Percentiles rank a stretch among this genome's conserved stretches.
phyloP scores from a whole-genome alignment of 805 yeast species.

The Yarrowia keelungensis region DNA sequence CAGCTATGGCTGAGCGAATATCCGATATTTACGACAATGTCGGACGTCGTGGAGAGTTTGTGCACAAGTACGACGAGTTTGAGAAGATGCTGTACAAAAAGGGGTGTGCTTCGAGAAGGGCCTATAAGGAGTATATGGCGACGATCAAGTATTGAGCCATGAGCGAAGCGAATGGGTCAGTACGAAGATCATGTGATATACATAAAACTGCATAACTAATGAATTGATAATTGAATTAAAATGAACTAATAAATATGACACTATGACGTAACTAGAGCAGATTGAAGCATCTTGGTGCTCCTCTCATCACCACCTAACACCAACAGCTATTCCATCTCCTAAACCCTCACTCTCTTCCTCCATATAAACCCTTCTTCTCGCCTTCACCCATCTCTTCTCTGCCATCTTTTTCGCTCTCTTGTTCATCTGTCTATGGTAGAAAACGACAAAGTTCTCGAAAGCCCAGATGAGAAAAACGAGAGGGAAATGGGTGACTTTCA shows the following conservation, averaged over 20 bases:
- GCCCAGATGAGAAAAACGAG: conserved; percentile 17
- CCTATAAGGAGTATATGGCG: conserved; percentile 34
- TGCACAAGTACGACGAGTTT: conserved; percentile 36
- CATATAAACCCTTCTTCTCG: conserved; percentile 2
- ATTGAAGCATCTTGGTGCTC: not conserved
- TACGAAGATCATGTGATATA: too few species aligned
- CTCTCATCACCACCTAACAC: conserved; percentile 1
- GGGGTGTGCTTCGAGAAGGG: conserved; percentile 6
- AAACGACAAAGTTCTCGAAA: conserved; percentile 16
- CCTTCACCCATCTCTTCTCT: not conserved
- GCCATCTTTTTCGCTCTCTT: conserved; percentile 3
- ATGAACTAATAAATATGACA: not conserved
- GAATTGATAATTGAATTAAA: not conserved
- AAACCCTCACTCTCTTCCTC: not conserved
- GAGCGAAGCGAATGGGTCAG: too few species aligned
- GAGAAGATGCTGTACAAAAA: conserved; percentile 17
- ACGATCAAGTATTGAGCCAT: conserved; percentile 1
- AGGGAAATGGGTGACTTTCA: conserved; percentile 9
- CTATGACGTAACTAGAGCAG: too few species aligned
- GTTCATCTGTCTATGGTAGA: conserved; percentile 8
- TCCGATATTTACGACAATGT: conserved; percentile 20
- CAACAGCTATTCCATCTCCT: conserved; percentile 13
- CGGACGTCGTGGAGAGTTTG: conserved; percentile 18
- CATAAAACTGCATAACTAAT: not conserved
- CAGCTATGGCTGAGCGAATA: conserved; percentile 9